A percentile compares a stretch with the other conserved stretches of the same genome.
phyloP scores from a whole-genome alignment of 768 basidiomycete species.

The Rhizopogon sp. region DNA sequence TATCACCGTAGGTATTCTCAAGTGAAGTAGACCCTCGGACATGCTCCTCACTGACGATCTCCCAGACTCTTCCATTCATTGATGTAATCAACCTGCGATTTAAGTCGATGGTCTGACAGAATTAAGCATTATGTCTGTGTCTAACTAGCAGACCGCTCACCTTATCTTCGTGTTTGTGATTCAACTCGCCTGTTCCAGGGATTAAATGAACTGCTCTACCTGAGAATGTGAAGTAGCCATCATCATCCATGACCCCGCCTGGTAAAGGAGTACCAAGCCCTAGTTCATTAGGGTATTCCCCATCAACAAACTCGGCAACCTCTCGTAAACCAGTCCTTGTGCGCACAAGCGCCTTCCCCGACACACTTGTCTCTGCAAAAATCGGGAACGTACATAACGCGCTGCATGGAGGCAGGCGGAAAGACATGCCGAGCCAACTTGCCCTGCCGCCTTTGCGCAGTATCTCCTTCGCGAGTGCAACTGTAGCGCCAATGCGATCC shows the following conservation, averaged over 20 bases:
- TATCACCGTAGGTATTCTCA: neutral
- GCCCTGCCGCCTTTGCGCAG: neutral
- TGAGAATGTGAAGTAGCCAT: neutral
- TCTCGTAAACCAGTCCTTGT: neutral
- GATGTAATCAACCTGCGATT: neutral
- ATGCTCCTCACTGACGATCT: neutral
- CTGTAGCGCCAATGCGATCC: constrained; percentile 1
- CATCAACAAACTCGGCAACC: neutral
- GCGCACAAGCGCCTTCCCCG: constrained; percentile 2
- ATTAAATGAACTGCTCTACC: neutral
- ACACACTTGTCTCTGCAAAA: neutral
- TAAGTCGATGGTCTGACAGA: too few species aligned
- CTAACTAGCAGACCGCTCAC: too few species aligned
- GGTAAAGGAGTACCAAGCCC: neutral
- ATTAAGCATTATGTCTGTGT: too few species aligned
- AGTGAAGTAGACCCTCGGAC: neutral
- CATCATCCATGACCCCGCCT: neutral
- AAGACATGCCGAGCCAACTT: constrained; percentile 3
- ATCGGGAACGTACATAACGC: neutral
- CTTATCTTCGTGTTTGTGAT: too few species aligned
- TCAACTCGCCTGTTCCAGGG: neutral
- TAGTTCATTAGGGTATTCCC: neutral
- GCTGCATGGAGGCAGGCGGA: neutral
- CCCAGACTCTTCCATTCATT: neutral
- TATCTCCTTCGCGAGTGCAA: constrained; percentile 1